Base-by-base conservation (phyloP, 2,329 filamentous ascomycete genomes). In the Didymella exigua region DNA sequence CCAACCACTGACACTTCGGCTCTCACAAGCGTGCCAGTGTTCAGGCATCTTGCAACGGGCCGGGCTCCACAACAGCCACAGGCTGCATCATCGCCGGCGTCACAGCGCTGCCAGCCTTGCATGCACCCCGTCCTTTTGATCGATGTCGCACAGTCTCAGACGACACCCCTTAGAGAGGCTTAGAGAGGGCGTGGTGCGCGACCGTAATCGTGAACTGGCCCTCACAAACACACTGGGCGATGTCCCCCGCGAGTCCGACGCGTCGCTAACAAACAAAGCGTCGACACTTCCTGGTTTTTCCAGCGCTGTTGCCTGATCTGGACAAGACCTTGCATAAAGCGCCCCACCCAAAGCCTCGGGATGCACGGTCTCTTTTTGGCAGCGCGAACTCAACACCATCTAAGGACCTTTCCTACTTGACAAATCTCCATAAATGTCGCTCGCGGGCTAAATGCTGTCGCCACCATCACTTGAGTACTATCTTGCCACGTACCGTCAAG, bases 11-110 rank as follows among this genome's bases (percentile, higher is more conserved):
- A 63, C 61, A 63, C 56, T 50, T 49, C 54, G 58, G 52, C 36
- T 47, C 46, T 31, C 16, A 30, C 41, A 47, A 52, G 36, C 51
- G 44, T 33, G 23, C 33, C 54, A 59, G 36, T 37, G 33, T 33
- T 38, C 63, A 59, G 56, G 58, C 58, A 56, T 59, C 52, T 30
- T 47, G 45, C 55, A 58, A 59, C 66, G 65, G 67, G 61, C 67
- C 66, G 65, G 59, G 61, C 60, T 61, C 61, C 58, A 55, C 52
- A 63, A 61, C 57, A 58, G 58, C 54, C 50, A 47, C 58, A 46
- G 34, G 34, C 44, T 56, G 55, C 58, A 57, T 61, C 59, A 63
- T 58, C 36, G 46, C n/a, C 42, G 47, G 51, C 50, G 48, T 58
- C 49, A 43, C 54, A 59, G 48, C 49, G 56, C 45, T 46, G 49